Evolutionary conservation across 1,284 basidiomycete genomes (phyloP).

Genomic region (Naganishia liquefaciens): DNA sequence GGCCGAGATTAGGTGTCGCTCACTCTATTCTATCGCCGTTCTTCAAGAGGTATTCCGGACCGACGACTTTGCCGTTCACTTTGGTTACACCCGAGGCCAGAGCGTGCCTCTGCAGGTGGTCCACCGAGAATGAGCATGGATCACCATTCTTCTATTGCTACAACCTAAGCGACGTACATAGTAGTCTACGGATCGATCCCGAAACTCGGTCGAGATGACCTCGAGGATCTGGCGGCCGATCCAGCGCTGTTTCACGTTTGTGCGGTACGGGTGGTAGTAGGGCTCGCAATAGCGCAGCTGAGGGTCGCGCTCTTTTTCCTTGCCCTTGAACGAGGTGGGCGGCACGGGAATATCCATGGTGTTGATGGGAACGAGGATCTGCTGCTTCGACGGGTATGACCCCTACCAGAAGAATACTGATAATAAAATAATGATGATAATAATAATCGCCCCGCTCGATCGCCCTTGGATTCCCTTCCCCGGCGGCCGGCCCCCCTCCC

Average conservation of each 20-base stretch:
- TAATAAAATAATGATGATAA: too few relatives aligned
- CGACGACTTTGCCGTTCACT: constrained; percentile 81
- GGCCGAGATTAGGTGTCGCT: constrained; percentile 41
- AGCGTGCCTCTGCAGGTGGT: constrained; percentile 70
- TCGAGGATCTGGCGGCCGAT: constrained; percentile 60
- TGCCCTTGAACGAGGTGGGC: constrained; percentile 6
- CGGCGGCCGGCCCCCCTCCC: not conserved
- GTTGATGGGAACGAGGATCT: not conserved
- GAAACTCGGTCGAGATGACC: constrained; percentile 83
- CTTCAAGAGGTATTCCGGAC: constrained; percentile 73
- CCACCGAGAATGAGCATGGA: constrained; percentile 6
- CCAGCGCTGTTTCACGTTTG: constrained; percentile 40
- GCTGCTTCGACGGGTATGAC: not conserved
- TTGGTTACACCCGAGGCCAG: constrained; percentile 92
- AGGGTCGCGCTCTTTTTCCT: constrained; percentile 26
- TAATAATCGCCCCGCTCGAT: not conserved
- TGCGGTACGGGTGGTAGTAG: constrained; percentile 34
- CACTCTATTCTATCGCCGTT: constrained; percentile 91
- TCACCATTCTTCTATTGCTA: not conserved
- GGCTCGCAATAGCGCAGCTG: constrained; percentile 32
- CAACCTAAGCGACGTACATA: constrained; percentile 67
- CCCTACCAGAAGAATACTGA: not conserved
- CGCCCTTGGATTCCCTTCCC: not conserved
- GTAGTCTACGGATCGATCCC: constrained; percentile 86
- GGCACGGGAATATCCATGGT: too few relatives aligned